A percentile compares a stretch with the other conserved stretches of the same genome.
These are phyloP conservation scores for Diplogelasinospora grovesii DNA, from an alignment of 495 filamentous ascomycete genomes.

Conservation along the genomic window DNA sequence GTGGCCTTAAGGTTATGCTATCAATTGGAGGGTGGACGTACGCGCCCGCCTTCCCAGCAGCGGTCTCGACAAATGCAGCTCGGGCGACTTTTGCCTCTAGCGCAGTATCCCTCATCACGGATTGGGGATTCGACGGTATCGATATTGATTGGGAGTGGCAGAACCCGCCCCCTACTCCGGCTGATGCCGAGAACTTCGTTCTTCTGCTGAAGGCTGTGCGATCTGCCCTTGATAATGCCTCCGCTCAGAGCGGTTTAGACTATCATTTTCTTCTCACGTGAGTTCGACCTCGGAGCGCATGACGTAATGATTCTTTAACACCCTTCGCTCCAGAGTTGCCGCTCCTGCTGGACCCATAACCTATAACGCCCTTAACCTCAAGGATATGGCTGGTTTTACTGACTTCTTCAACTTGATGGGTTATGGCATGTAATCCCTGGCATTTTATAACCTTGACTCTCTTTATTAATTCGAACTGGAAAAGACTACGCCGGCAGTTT, in stretches of 20 bases:
- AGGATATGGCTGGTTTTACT: constrained; percentile 57
- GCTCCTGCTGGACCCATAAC: constrained; percentile 51
- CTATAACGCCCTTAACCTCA: constrained; percentile 60
- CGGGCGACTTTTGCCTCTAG: constrained; percentile 58
- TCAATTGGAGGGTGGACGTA: constrained; percentile 92
- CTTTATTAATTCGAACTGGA: too few species aligned
- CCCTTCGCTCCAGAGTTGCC: too few species aligned
- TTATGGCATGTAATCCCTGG: too few species aligned
- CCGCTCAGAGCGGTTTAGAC: constrained; percentile 37
- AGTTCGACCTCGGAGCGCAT: too few species aligned
- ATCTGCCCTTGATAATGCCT: constrained; percentile 57
- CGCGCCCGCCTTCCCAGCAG: constrained; percentile 66
- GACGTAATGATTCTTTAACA: too few species aligned
- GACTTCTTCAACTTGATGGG: constrained; percentile 91
- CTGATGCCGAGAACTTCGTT: constrained; percentile 65
- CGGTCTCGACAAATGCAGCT: constrained; percentile 49
- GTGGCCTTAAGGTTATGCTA: constrained; percentile 76
- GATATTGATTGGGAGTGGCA: constrained; percentile 54
- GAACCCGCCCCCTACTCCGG: constrained; percentile 37
- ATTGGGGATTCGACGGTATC: constrained; percentile 48
- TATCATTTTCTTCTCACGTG: constrained; percentile 67
- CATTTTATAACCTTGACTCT: too few species aligned
- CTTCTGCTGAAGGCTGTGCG: constrained; percentile 61
- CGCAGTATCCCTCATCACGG: constrained; percentile 57
- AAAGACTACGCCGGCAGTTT: constrained; percentile 65